These are phyloP conservation scores for Croton setiger DNA, from an alignment of 441 rosid genomes.

Conservation along the genomic window DNA sequence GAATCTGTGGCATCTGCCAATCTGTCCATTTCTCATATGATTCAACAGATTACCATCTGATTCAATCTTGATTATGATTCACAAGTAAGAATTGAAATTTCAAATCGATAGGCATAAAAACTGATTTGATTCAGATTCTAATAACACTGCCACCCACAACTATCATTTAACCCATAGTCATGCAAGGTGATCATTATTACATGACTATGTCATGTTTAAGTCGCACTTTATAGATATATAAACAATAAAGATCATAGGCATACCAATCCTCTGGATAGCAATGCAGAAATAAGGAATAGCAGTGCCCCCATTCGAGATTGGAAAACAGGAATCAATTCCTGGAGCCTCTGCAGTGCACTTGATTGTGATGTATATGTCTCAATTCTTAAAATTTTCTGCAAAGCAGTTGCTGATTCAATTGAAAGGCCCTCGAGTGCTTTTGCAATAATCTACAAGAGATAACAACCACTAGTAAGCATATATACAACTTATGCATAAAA, in stretches of 20 bases:
- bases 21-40: too few relatives aligned
- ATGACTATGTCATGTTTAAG: neutral
- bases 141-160: too few relatives aligned
- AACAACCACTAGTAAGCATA: slow-evolving; percentile 18
- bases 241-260: slow-evolving; percentile 18
- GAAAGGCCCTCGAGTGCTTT: slow-evolving; percentile 62
- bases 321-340: slow-evolving; percentile 60
- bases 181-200: too few relatives aligned
- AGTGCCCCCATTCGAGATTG: slow-evolving; percentile 94
- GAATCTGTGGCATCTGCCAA: too few relatives aligned
- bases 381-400: slow-evolving; percentile 68
- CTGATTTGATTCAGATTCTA: neutral
- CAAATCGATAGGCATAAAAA: too few relatives aligned
- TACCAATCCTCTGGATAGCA: slow-evolving; percentile 98
- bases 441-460: slow-evolving; percentile 41
- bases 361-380: slow-evolving; percentile 50
- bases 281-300: slow-evolving; percentile 88
- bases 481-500: neutral
- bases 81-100: too few relatives aligned
- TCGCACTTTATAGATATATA: neutral
- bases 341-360: slow-evolving; percentile 54
- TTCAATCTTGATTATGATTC: too few relatives aligned
- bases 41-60: too few relatives aligned
- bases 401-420: slow-evolving; percentile 77
- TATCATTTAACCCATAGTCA: slow-evolving; percentile 1